Percentiles rank a stretch among this genome's conserved stretches.
Conservation (phyloP, 495 filamentous ascomycete genomes). For the Aspergillus affinis region DNA sequence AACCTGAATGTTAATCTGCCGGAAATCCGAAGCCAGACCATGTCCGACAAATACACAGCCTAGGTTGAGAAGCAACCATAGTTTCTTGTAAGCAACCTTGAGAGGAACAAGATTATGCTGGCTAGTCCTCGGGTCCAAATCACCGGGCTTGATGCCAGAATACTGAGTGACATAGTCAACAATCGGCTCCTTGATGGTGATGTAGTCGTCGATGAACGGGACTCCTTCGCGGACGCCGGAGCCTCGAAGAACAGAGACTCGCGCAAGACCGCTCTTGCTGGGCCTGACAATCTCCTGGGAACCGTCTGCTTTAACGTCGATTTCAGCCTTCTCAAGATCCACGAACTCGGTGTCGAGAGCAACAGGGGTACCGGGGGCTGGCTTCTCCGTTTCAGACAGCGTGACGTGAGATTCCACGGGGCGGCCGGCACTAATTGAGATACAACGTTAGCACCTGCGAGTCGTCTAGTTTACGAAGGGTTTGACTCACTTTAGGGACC, state of each 20-base stretch:
- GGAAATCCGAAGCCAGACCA: slow-evolving; percentile 89
- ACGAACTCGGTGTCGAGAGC: slow-evolving; percentile 97
- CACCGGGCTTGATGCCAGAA: slow-evolving; percentile 82
- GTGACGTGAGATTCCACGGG: slow-evolving; percentile 50
- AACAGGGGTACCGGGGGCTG: slow-evolving; percentile 67
- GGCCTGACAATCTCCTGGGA: slow-evolving; percentile 82
- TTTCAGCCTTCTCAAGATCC: slow-evolving; percentile 82
- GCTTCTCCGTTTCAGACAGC: slow-evolving; percentile 66
- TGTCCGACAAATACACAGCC: slow-evolving; percentile 94
- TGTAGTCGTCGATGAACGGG: slow-evolving; percentile 97
- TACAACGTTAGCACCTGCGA: slow-evolving; percentile 6
- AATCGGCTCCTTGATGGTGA: slow-evolving; percentile 83
- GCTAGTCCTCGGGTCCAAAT: slow-evolving; percentile 73
- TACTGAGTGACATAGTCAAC: slow-evolving; percentile 93
- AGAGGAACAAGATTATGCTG: slow-evolving; percentile 79
- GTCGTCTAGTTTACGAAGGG: neutral
- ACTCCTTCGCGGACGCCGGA: slow-evolving; percentile 70
- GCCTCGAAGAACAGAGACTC: slow-evolving; percentile 85
- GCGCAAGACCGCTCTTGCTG: slow-evolving; percentile 77
- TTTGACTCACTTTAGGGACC: slow-evolving; percentile 55
- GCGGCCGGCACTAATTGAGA: slow-evolving; percentile 30
- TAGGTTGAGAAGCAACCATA: slow-evolving; percentile 94
- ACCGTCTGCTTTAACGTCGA: slow-evolving; percentile 89
- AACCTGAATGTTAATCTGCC: slow-evolving; percentile 95
- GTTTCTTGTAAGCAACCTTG: slow-evolving; percentile 94